These are phyloP conservation scores for Globisporangium paddicum DNA, from an alignment of 352 stramenopile species.

Conservation along the genomic window DNA sequence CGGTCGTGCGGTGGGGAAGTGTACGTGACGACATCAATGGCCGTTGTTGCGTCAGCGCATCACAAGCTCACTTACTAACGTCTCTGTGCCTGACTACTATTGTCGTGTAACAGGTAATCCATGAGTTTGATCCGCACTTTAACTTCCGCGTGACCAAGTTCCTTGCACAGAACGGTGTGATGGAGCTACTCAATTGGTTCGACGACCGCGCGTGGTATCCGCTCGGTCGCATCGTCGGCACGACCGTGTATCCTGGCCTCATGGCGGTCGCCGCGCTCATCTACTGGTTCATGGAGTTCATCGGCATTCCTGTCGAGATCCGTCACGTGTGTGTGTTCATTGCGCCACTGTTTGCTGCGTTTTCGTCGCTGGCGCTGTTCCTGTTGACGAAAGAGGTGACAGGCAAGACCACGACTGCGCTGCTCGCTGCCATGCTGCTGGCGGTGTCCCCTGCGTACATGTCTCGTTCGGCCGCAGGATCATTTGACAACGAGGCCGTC, in stretches of 20 bases:
- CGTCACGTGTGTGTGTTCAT: conserved; percentile 90
- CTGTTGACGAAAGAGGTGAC: conserved; percentile 86
- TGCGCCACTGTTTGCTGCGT: conserved; percentile 82
- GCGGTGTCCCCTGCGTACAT: conserved; percentile 96
- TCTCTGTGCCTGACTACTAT: not conserved
- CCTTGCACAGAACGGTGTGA: conserved; percentile 84
- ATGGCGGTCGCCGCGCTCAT: conserved; percentile 83
- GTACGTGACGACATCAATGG: conserved; percentile 31
- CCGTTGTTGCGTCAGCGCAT: too few species aligned
- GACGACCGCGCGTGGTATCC: conserved; percentile 96
- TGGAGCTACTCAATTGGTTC: conserved; percentile 97
- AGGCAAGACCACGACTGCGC: conserved; percentile 46
- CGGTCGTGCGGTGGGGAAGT: conserved; percentile 87
- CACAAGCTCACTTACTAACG: not conserved
- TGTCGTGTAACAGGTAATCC: conserved; percentile 70
- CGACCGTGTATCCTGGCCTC: conserved; percentile 92
- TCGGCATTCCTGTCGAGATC: conserved; percentile 66
- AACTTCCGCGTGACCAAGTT: conserved; percentile 99
- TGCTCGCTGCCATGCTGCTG: conserved; percentile 92
- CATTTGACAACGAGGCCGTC: conserved; percentile 98
- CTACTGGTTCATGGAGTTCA: conserved; percentile 62
- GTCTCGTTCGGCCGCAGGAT: conserved; percentile 95
- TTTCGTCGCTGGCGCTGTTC: conserved; percentile 84
- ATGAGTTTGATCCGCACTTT: conserved; percentile 96
- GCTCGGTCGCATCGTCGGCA: conserved; percentile 88